Base-by-base conservation (phyloP, 2,329 filamentous ascomycete genomes). In the Phaeosphaeriaceae sp. region DNA sequence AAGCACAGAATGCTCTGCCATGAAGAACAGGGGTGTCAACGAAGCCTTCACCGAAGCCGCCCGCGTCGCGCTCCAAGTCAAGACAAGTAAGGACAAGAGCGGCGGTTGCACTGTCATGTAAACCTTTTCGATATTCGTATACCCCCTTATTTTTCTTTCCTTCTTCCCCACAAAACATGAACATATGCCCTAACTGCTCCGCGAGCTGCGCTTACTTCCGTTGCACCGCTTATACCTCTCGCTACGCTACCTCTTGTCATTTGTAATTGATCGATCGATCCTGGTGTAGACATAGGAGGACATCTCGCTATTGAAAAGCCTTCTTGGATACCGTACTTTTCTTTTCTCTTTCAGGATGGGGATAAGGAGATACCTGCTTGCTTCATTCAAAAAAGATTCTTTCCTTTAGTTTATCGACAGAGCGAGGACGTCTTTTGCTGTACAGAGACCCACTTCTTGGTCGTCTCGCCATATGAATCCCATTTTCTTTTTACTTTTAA, bases 21-120 rank as follows among this genome's bases (percentile, higher is more conserved):
- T 97, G 87, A 88, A 92, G 77, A 99, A 99, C 76, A 86, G 94
- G 42, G 94, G 94, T 53, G 95, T 99, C 69, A 97, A 97, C 76
- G 94, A 99, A 76, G 94, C 94, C 35, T 99, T 99, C 70, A 97
- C 94, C 33, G 94, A 99, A 79, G 94, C 94, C 33, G 93, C 94
- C 18, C 88, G 95, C 67, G 94, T 99, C 29, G 94, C 94, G 12
- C 81, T 99, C 23, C 74, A 76, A 49, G 79, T 81, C 60, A 81
- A 81, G 72, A 77, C 73, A 45, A 72, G 71, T 56, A 80, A 77
- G 61, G 77, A 81, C 64, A 77, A 77, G 61, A 70, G 73, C 41
- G 65, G 64, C 54, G 69, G 72, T 39, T 78, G 74, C 58, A 66
- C 65, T 16, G 64, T 79, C 50, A 50, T 64, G 23, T 66, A 50